Conservation (phyloP, 805 yeast species). For the Saturnispora besseyi region DNA sequence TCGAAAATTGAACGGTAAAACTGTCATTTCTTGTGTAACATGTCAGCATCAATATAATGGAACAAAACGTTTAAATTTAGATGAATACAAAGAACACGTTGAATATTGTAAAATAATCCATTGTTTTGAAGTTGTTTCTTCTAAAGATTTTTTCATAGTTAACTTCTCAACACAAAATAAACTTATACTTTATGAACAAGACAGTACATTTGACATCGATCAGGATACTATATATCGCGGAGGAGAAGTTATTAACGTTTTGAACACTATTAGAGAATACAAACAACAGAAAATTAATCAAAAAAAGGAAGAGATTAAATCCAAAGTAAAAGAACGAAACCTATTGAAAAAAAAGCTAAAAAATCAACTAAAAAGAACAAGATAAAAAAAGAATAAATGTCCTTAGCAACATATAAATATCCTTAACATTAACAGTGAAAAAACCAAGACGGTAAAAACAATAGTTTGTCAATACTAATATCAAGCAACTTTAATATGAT, state of each 20-base stretch:
- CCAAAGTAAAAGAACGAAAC: not conserved
- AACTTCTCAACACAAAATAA: not conserved
- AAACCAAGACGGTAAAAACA: too few species aligned
- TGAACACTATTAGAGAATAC: not conserved
- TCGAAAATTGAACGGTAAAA: not conserved
- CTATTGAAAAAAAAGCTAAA: not conserved
- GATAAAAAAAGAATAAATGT: too few species aligned
- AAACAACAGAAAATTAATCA: not conserved
- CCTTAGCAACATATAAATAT: too few species aligned
- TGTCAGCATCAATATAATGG: not conserved
- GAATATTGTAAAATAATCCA: not conserved
- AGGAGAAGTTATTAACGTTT: not conserved
- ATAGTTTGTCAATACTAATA: not conserved
- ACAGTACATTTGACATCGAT: not conserved
- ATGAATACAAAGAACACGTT: constrained; percentile 1
- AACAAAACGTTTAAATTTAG: not conserved
- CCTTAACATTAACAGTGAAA: too few species aligned
- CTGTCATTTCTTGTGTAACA: not conserved
- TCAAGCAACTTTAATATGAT: not conserved
- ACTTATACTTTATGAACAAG: constrained; percentile 3
- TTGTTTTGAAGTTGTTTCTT: not conserved
- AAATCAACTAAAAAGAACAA: too few species aligned
- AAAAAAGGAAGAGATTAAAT: not conserved
- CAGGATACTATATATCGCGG: not conserved
- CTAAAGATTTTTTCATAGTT: not conserved